These are phyloP conservation scores for Pseudoturritis turrita DNA, from an alignment of 345 rosid genomes.

Conservation along the genomic window DNA sequence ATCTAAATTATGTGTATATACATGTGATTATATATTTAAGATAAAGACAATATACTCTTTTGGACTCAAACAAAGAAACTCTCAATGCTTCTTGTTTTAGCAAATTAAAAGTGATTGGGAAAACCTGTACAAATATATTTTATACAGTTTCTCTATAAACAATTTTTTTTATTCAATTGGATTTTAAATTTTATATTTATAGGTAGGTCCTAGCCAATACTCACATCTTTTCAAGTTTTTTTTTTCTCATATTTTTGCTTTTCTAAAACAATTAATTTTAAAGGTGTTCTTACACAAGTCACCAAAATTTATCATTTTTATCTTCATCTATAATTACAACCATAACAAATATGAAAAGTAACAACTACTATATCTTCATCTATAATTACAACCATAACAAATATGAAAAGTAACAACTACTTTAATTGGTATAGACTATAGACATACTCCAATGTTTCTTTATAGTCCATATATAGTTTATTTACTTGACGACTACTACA, in stretches of 20 bases:
- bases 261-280: background rate
- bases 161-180: background rate
- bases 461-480: background rate
- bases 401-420: background rate
- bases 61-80: background rate
- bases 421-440: too few relatives aligned
- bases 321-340: background rate
- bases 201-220: background rate
- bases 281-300: background rate
- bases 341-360: background rate
- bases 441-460: background rate
- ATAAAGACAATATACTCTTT: constrained; percentile 16
- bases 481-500: background rate
- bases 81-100: background rate
- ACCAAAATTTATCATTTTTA: background rate
- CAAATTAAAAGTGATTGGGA: background rate
- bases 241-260: background rate
- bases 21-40: background rate
- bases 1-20: background rate
- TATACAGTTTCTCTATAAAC: background rate
- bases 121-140: background rate
- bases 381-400: background rate
- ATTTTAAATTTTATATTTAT: background rate
- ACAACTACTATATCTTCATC: background rate
- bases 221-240: background rate